Evolutionary conservation across 352 stramenopile genomes (phyloP).

Genomic region (Blastocystis sp.): DNA sequence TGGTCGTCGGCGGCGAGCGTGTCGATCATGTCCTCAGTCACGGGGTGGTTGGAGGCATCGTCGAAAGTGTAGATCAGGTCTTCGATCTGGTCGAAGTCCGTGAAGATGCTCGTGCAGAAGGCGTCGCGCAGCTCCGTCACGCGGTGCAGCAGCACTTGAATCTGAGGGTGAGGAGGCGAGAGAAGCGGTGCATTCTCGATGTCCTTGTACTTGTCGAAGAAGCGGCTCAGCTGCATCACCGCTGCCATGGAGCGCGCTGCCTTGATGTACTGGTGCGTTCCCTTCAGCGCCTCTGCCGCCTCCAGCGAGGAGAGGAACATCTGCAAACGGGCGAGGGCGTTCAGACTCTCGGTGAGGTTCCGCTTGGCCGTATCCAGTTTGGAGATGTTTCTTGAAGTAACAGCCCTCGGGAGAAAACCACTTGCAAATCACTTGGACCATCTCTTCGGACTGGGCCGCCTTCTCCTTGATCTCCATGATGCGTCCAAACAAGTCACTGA

Average conservation of each 20-base stretch:
- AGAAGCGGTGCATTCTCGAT: slow-evolving; percentile 69
- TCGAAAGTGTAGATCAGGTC: slow-evolving; percentile 42
- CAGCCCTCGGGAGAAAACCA: background rate
- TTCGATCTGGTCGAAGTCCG: slow-evolving; percentile 78
- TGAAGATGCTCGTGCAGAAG: slow-evolving; percentile 82
- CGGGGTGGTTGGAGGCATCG: background rate
- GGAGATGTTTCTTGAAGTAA: slow-evolving; percentile 57
- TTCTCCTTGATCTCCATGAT: slow-evolving; percentile 68
- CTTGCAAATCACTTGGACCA: slow-evolving; percentile 67
- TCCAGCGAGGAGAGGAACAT: slow-evolving; percentile 77
- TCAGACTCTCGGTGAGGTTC: slow-evolving; percentile 66
- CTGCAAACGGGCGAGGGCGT: slow-evolving; percentile 38
- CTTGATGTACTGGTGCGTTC: slow-evolving; percentile 83
- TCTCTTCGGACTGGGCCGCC: slow-evolving; percentile 45
- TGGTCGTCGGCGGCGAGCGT: slow-evolving; percentile 16
- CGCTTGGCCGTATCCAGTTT: slow-evolving; percentile 53
- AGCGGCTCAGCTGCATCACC: slow-evolving; percentile 77
- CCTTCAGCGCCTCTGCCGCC: slow-evolving; percentile 9
- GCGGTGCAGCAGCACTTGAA: slow-evolving; percentile 85
- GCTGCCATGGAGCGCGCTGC: slow-evolving; percentile 92
- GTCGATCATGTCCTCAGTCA: slow-evolving; percentile 60
- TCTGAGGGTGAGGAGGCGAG: slow-evolving; percentile 78
- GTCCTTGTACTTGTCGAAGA: slow-evolving; percentile 78
- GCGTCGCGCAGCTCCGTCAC: slow-evolving; percentile 84
- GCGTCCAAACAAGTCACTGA: background rate